Percentiles rank a stretch among this genome's conserved stretches.
phyloP scores from a whole-genome alignment of 805 yeast species.

The Candida dajiaensis region DNA sequence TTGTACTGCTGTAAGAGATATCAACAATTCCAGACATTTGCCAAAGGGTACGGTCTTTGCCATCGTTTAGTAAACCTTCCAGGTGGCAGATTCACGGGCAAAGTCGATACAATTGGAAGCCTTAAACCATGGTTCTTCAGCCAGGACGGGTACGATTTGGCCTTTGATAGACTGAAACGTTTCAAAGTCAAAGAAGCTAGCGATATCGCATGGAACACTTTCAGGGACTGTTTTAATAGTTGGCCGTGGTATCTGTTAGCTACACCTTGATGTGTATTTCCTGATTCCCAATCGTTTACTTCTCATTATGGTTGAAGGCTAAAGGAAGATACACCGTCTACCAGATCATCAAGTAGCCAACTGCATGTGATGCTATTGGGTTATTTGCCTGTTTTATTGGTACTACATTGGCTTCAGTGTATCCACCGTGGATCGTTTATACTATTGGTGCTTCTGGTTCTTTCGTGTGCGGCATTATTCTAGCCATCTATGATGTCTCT shows the following conservation, averaged over 20 bases:
- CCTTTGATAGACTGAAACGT: conserved; percentile 1
- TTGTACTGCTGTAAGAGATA: too few relatives aligned
- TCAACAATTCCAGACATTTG: too few relatives aligned
- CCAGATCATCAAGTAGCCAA: conserved; percentile 5
- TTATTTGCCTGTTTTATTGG: conserved; percentile 2
- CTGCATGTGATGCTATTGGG: conserved; percentile 1
- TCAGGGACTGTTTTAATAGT: neutral
- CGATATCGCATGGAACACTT: conserved; percentile 1
- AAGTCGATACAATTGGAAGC: too few relatives aligned
- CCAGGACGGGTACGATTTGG: neutral
- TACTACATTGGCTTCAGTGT: conserved; percentile 2
- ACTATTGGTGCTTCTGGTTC: neutral
- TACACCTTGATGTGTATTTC: conserved; percentile 3
- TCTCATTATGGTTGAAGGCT: conserved; percentile 4
- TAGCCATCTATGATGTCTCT: conserved; percentile 51
- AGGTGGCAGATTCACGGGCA: neutral
- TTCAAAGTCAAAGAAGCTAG: conserved; percentile 1
- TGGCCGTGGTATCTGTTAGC: conserved; percentile 5
- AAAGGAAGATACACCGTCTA: conserved; percentile 1
- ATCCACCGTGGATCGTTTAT: conserved; percentile 1
- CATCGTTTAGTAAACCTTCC: neutral
- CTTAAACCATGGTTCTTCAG: conserved; percentile 3
- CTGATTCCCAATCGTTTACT: conserved; percentile 2
- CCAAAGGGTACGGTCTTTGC: too few relatives aligned
- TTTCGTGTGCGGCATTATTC: conserved; percentile 41